These are phyloP conservation scores for Myxozyma vanderwaltii DNA, from an alignment of 805 yeast genomes.

Conservation along the genomic window DNA sequence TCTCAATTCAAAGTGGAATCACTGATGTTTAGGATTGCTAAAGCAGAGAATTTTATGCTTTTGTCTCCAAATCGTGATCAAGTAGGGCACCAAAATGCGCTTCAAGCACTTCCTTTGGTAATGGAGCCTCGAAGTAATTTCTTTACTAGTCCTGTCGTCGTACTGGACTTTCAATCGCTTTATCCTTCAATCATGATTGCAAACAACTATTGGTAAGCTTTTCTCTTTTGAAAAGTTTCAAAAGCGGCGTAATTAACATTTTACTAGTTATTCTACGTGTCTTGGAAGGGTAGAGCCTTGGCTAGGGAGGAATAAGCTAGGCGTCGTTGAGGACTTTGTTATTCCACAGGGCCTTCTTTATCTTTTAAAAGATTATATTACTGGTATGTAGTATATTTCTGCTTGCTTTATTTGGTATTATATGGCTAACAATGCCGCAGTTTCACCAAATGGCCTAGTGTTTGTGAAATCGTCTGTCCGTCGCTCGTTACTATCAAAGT, in stretches of 20 bases:
- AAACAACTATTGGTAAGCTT: constrained; percentile 71
- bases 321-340: constrained; percentile 47
- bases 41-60: constrained; percentile 70
- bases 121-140: constrained; percentile 88
- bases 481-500: constrained; percentile 73
- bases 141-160: constrained; percentile 86
- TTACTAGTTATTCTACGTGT: constrained; percentile 46
- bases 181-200: constrained; percentile 94
- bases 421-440: constrained; percentile 2
- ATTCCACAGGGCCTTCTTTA: constrained; percentile 61
- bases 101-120: constrained; percentile 85
- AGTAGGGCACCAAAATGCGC: constrained; percentile 79
- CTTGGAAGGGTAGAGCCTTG: constrained; percentile 43
- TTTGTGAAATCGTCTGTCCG: constrained; percentile 69
- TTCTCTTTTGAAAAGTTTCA: neutral
- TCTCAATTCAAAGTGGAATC: constrained; percentile 95
- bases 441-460: constrained; percentile 87
- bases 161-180: constrained; percentile 88
- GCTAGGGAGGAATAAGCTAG: constrained; percentile 44
- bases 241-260: neutral
- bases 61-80: constrained; percentile 78
- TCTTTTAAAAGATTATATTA: constrained; percentile 56
- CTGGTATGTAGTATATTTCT: constrained; percentile 20
- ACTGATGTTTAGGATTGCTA: constrained; percentile 69
- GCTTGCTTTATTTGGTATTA: neutral